Percentiles rank a stretch among this genome's conserved stretches.
phyloP scores from a whole-genome alignment of 2,329 filamentous ascomycete species.

The Thyridium curvatum region DNA sequence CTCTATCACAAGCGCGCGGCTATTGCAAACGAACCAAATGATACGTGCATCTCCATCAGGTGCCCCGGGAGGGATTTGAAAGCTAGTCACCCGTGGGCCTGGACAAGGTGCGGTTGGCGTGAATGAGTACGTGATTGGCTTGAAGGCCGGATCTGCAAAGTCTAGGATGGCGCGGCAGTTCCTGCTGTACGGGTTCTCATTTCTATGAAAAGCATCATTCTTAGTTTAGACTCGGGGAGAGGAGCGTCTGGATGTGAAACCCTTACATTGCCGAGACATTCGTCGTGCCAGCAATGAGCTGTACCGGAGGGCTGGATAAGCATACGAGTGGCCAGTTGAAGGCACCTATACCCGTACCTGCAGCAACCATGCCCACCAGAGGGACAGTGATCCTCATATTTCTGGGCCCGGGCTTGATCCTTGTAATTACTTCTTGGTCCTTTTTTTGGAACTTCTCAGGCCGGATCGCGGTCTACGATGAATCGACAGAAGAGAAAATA shows the following conservation, averaged over 20 bases:
- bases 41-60: background rate
- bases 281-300: background rate
- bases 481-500: too few relatives aligned
- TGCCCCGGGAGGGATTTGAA: background rate
- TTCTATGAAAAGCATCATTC: background rate
- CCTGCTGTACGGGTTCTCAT: background rate
- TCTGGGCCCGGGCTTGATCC: too few relatives aligned
- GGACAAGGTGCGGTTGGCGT: background rate
- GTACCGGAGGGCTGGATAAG: background rate
- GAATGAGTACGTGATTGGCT: background rate
- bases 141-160: background rate
- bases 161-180: background rate
- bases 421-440: too few relatives aligned
- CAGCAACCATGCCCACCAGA: background rate
- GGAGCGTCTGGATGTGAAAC: too few relatives aligned
- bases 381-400: background rate
- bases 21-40: background rate
- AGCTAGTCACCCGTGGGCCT: background rate
- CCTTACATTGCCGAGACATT: background rate
- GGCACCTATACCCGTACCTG: background rate
- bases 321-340: background rate
- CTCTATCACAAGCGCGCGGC: too few relatives aligned
- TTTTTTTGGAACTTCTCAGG: too few relatives aligned
- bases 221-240: too few relatives aligned
- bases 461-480: too few relatives aligned